These are phyloP conservation scores for Lodderomyces pseudojiufengensis DNA, from an alignment of 1,139 yeast species.

Conservation along the genomic window DNA sequence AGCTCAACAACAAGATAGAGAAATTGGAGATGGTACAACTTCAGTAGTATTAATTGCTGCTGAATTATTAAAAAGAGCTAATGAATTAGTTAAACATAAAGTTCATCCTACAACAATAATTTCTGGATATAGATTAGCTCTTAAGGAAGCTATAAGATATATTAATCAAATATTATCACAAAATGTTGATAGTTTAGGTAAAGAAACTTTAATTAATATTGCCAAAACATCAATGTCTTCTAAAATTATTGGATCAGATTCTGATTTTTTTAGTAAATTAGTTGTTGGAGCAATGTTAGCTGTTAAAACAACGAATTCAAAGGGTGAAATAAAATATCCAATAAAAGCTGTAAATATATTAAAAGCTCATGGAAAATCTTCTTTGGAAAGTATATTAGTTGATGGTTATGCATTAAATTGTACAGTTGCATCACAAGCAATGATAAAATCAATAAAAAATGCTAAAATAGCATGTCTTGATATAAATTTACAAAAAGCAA, in stretches of 20 bases:
- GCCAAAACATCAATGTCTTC: conserved; percentile 98
- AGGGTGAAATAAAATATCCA: conserved; percentile 91
- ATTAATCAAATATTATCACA: conserved; percentile 81
- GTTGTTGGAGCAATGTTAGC: conserved; percentile 96
- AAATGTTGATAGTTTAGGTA: conserved; percentile 78
- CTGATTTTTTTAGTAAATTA: conserved; percentile 83
- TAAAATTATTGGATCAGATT: conserved; percentile 94
- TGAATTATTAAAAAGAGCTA: conserved; percentile 88
- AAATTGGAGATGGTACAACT: conserved; percentile 97
- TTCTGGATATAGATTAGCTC: conserved; percentile 91
- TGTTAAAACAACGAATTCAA: conserved; percentile 83
- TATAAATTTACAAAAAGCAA: conserved; percentile 89
- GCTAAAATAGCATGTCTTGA: conserved; percentile 94
- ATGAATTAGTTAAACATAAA: conserved; percentile 87
- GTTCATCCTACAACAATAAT: conserved; percentile 98
- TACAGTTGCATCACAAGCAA: conserved; percentile 96
- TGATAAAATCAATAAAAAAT: conserved; percentile 68
- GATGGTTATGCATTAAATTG: conserved; percentile 96
- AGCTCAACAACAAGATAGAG: conserved; percentile 98
- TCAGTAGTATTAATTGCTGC: conserved; percentile 96
- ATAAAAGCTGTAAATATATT: conserved; percentile 95
- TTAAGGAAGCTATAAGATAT: conserved; percentile 87
- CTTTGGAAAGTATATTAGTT: conserved; percentile 79
- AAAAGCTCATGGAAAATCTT: conserved; percentile 95
- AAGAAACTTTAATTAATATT: conserved; percentile 76